Conservation (phyloP, 2,329 filamentous ascomycete species). For the Fusarium heterosporum region DNA sequence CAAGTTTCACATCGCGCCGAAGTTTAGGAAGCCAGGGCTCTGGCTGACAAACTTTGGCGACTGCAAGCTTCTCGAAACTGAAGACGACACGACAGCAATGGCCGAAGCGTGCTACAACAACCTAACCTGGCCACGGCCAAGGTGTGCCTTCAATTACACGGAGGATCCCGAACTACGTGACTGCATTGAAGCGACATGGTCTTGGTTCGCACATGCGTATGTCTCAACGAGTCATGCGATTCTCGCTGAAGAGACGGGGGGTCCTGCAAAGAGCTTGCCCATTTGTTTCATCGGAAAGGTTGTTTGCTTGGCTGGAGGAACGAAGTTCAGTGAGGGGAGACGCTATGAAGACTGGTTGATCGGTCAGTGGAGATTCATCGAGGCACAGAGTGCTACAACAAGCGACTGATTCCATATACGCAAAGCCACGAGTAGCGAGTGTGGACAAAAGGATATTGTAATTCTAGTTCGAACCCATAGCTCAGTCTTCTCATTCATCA, state of each 20-base stretch:
- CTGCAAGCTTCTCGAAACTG: slow-evolving; percentile 16
- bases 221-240: not conserved
- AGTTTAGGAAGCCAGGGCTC: not conserved
- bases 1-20: slow-evolving; percentile 34
- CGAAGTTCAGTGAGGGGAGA: not conserved
- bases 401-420: not conserved
- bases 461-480: slow-evolving; percentile 16
- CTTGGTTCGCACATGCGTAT: not conserved
- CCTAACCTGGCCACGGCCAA: slow-evolving; percentile 28
- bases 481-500: slow-evolving; percentile 23
- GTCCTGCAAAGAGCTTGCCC: not conserved
- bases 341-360: not conserved
- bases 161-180: not conserved
- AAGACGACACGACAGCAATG: not conserved
- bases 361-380: not conserved
- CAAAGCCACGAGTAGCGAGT: not conserved
- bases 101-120: slow-evolving; percentile 4
- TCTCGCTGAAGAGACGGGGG: not conserved
- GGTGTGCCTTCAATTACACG: not conserved
- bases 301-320: too few species aligned
- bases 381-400: not conserved
- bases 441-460: not conserved
- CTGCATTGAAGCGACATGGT: not conserved
- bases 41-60: slow-evolving; percentile 44
- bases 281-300: not conserved